These are phyloP conservation scores for Iberis amara DNA, from an alignment of 441 rosid species.

Conservation along the genomic window DNA sequence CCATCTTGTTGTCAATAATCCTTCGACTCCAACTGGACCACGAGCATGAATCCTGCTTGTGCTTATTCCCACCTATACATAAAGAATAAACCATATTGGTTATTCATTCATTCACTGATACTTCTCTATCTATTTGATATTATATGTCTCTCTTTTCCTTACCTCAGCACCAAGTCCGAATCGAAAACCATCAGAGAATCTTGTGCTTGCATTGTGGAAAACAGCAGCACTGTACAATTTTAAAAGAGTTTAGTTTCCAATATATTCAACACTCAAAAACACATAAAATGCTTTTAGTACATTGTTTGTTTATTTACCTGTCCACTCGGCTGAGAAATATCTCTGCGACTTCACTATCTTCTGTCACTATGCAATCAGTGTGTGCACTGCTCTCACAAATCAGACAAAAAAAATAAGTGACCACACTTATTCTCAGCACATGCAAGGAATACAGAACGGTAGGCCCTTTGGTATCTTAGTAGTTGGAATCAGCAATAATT, in stretches of 20 bases:
- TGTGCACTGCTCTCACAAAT: slow-evolving; percentile 56
- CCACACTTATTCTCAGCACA: too few species aligned
- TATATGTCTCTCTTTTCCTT: slow-evolving; percentile 22
- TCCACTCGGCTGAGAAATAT: slow-evolving; percentile 75
- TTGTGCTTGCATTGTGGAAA: slow-evolving; percentile 94
- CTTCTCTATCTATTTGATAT: neutral
- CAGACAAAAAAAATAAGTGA: too few species aligned
- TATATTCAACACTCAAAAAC: neutral
- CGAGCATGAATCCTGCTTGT: slow-evolving; percentile 98
- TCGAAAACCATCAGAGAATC: slow-evolving; percentile 93
- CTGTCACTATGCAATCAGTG: slow-evolving; percentile 85
- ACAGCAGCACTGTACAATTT: slow-evolving; percentile 77
- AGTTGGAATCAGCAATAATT: too few species aligned
- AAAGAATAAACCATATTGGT: slow-evolving; percentile 19
- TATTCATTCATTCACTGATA: neutral
- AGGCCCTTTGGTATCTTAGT: too few species aligned
- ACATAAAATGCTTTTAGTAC: too few species aligned
- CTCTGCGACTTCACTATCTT: slow-evolving; percentile 66
- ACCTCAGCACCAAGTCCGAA: slow-evolving; percentile 99
- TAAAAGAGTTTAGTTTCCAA: slow-evolving; percentile 1
- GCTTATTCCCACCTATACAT: slow-evolving; percentile 79
- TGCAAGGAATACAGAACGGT: too few species aligned
- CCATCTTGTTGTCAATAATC: slow-evolving; percentile 94
- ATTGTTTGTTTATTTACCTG: slow-evolving; percentile 49
- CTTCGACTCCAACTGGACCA: slow-evolving; percentile 99